Evolutionary conservation across 1,284 basidiomycete genomes (phyloP).

Genomic region (Tilletia walkeri): DNA sequence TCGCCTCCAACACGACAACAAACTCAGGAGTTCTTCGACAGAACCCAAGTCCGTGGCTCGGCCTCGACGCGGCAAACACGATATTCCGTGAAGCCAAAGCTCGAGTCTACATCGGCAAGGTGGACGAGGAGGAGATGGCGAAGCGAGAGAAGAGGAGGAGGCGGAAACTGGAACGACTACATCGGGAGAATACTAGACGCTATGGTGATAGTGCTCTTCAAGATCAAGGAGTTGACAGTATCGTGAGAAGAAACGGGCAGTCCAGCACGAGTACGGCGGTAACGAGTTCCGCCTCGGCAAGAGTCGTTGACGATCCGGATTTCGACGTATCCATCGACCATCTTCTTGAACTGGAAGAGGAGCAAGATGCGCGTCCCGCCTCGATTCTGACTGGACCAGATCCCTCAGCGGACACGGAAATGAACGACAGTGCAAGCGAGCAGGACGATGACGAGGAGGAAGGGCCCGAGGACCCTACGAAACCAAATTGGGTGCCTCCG

Average conservation of each 20-base stretch:
- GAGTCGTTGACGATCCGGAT: not conserved
- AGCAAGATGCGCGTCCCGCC: not conserved
- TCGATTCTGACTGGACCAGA: too few species aligned
- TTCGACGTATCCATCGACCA: conserved; percentile 9
- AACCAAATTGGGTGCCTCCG: conserved; percentile 66
- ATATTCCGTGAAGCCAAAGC: conserved; percentile 81
- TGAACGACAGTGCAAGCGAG: not conserved
- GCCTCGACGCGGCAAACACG: conserved; percentile 81
- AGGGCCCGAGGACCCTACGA: conserved; percentile 25
- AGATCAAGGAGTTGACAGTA: not conserved
- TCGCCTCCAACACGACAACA: conserved; percentile 67
- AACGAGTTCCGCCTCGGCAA: not conserved
- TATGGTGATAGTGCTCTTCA: not conserved
- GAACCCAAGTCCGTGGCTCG: conserved; percentile 78
- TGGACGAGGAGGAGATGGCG: conserved; percentile 21
- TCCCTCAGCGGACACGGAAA: not conserved
- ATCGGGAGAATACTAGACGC: not conserved
- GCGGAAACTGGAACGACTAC: not conserved
- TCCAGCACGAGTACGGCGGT: not conserved
- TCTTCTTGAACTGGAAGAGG: conserved; percentile 8
- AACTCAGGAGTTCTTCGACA: conserved; percentile 49
- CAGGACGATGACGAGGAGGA: conserved; percentile 45
- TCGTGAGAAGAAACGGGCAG: not conserved
- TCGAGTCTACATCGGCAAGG: conserved; percentile 67
- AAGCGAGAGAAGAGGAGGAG: conserved; percentile 38